A percentile compares a stretch with the other conserved stretches of the same genome.
Evolutionary conservation across 306 rosid species (phyloP).

Genomic region (Lithocarpus polystachyus): DNA sequence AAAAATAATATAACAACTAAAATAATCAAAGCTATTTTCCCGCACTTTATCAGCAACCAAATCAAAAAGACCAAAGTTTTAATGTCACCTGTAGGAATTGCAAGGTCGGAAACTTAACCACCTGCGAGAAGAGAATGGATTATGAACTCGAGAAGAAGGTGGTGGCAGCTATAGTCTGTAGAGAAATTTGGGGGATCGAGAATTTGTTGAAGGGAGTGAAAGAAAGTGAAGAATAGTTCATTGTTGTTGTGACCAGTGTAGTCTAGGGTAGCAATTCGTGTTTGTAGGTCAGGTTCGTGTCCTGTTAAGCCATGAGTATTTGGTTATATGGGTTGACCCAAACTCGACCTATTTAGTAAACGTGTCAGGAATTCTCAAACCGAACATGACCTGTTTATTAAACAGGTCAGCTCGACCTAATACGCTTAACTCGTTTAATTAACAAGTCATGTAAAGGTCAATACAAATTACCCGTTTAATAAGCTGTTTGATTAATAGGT

Average conservation of each 20-base stretch:
- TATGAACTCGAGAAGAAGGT: conserved; percentile 49
- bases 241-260: conserved; percentile 39
- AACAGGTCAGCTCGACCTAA: fast-evolving
- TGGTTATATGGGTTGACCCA: too few relatives aligned
- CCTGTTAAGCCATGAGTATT: too few relatives aligned
- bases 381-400: too few relatives aligned
- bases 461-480: too few relatives aligned
- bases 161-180: conserved; percentile 3
- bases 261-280: conserved; percentile 12
- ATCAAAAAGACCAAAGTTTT: not conserved
- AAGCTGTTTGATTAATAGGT: too few relatives aligned
- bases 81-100: conserved; percentile 30
- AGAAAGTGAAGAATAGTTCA: conserved; percentile 24
- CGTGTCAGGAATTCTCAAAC: too few relatives aligned
- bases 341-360: too few relatives aligned
- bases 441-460: too few relatives aligned
- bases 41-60: too few relatives aligned
- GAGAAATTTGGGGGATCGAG: conserved; percentile 36
- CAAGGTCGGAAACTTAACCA: conserved; percentile 44
- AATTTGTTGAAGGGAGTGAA: conserved; percentile 24
- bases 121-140: conserved; percentile 56
- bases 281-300: fast-evolving
- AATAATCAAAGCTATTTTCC: too few relatives aligned
- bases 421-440: too few relatives aligned
- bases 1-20: too few relatives aligned